A percentile compares a stretch with the other conserved stretches of the same genome.
These are phyloP conservation scores for Cucurbita maxima DNA, from an alignment of 306 rosid genomes.

Conservation along the genomic window DNA sequence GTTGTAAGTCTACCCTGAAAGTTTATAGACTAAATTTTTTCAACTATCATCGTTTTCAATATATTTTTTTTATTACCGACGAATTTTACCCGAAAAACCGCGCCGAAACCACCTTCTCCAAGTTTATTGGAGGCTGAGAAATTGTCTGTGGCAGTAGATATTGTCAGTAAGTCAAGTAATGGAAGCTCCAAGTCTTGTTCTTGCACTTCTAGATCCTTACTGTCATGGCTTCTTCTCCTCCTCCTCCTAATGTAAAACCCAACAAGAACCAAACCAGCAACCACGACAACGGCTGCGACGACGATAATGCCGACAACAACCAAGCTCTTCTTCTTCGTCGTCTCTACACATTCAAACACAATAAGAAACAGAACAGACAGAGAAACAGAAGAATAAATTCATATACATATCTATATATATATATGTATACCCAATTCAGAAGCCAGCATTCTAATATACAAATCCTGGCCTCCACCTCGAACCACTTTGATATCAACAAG, in stretches of 20 bases:
- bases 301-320: neutral
- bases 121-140: constrained; percentile 29
- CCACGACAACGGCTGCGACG: neutral
- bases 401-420: neutral
- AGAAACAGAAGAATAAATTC: neutral
- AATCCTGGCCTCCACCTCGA: constrained; percentile 6
- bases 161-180: constrained; percentile 15
- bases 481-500: constrained; percentile 11
- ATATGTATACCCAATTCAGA: constrained; percentile 16
- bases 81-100: constrained; percentile 28
- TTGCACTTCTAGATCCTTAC: neutral
- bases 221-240: neutral
- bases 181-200: constrained; percentile 34
- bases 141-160: constrained; percentile 27
- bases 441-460: constrained; percentile 3
- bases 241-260: neutral
- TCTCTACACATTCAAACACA: neutral
- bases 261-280: constrained; percentile 10
- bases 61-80: too few relatives aligned
- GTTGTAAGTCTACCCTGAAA: constrained; percentile 35
- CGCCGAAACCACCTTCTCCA: constrained; percentile 57
- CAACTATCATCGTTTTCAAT: neutral
- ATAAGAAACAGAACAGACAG: neutral
- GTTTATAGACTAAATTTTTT: neutral
- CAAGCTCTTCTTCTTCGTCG: neutral